Percentiles rank a stretch among this genome's conserved stretches.
These are phyloP conservation scores for Hordeum vulgare DNA, from an alignment of 176 grass and related monocot genomes.

Conservation along the genomic window MorexV3_pseudomolecules_assembly NC_058520.1:474966462-474966961, in stretches of 20 bases:
- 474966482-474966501: not conserved
- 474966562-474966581: not conserved
- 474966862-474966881: slow-evolving; percentile 4
- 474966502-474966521: not conserved
- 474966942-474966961: not conserved
- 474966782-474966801: slow-evolving; percentile 2
- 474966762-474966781: slow-evolving; percentile 25
- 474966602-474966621: not conserved
- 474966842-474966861: slow-evolving; percentile 1
- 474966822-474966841: not conserved
- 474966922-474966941: not conserved
- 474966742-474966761: not conserved
- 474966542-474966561: not conserved
- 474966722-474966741: too few species aligned
- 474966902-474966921: not conserved
- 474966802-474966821: not conserved
- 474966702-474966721: not conserved
- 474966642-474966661: not conserved
- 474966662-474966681: not conserved
- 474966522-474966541: not conserved
- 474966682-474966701: not conserved
- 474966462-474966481: not conserved
- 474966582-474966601: not conserved
- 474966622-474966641: not conserved
- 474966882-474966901: not conserved